phyloP scores from a whole-genome alignment of 2,329 filamentous ascomycete species.

The Colletotrichum chrysophilum region DNA sequence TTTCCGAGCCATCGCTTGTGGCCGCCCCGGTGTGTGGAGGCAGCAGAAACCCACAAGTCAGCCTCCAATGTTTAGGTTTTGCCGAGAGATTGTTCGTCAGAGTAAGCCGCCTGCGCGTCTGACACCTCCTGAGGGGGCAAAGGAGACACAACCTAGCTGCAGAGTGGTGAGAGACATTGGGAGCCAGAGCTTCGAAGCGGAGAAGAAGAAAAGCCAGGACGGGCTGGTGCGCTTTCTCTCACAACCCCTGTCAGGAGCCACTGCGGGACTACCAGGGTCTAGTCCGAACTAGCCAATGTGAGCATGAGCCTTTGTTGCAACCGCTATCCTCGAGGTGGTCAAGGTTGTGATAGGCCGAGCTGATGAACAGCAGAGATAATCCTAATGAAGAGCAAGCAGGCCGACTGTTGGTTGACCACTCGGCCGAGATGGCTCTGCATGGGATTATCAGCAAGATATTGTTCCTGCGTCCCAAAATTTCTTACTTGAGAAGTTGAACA shows the following conservation, averaged over 20 bases:
- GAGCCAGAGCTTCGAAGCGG: neutral
- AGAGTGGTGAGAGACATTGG: neutral
- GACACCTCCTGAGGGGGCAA: neutral
- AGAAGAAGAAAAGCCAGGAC: neutral
- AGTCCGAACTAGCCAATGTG: neutral
- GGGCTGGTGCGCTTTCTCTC: neutral
- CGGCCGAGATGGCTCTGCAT: neutral
- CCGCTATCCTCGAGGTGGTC: neutral
- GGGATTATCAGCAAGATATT: neutral
- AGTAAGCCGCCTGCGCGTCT: neutral
- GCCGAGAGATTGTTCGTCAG: neutral
- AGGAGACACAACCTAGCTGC: neutral
- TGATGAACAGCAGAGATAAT: neutral
- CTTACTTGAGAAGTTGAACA: neutral
- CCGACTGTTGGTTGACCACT: neutral
- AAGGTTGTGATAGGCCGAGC: neutral
- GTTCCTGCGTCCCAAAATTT: fast-evolving
- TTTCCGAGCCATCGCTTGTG: slow-evolving; percentile 31
- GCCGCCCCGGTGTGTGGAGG: neutral
- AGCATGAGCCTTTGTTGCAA: neutral
- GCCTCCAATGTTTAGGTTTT: neutral
- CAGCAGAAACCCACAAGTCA: neutral
- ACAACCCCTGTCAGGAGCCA: neutral
- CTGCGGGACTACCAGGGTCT: neutral
- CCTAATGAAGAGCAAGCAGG: fast-evolving